phyloP scores from a whole-genome alignment of 495 filamentous ascomycete species.

The Lindgomyces ingoldianus region DNA sequence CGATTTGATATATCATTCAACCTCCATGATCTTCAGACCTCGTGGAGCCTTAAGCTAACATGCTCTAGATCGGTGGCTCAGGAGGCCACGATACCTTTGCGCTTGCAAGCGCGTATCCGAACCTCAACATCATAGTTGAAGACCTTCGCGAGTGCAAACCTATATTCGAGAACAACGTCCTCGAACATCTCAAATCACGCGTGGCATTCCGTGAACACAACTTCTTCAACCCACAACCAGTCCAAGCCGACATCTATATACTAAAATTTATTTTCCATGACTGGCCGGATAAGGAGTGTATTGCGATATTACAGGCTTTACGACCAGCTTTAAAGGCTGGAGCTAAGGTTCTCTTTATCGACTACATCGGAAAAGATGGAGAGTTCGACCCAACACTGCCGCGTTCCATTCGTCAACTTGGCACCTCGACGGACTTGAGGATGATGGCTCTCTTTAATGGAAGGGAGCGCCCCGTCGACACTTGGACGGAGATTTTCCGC shows the following conservation, averaged over 20 bases:
- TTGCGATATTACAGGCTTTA: slow-evolving; percentile 43
- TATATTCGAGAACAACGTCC: too few relatives aligned
- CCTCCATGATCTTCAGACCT: not conserved
- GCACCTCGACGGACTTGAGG: slow-evolving; percentile 23
- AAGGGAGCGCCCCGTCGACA: slow-evolving; percentile 19
- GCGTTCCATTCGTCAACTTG: slow-evolving; percentile 1
- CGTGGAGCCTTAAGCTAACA: slow-evolving; percentile 6
- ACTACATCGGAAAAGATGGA: slow-evolving; percentile 17
- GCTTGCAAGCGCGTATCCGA: slow-evolving; percentile 42
- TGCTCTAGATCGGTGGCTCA: slow-evolving; percentile 46
- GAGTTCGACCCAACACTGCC: slow-evolving; percentile 25
- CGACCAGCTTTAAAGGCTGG: slow-evolving; percentile 43
- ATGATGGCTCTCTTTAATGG: slow-evolving; percentile 33
- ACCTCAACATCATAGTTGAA: slow-evolving; percentile 47
- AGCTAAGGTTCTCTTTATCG: slow-evolving; percentile 36
- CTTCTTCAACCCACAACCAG: too few relatives aligned
- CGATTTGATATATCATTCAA: not conserved
- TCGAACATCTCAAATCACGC: too few relatives aligned
- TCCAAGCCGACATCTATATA: too few relatives aligned
- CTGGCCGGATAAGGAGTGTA: slow-evolving; percentile 45
- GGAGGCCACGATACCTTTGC: slow-evolving; percentile 47
- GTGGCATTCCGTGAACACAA: too few relatives aligned
- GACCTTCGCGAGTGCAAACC: too few relatives aligned
- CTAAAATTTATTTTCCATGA: too few relatives aligned
- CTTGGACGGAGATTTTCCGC: slow-evolving; percentile 28